Evolutionary conservation across 257 asterid genomes (phyloP), one percentile per base, ranked within the genome.

Genomic region (Solanum clarkiae): DNA sequence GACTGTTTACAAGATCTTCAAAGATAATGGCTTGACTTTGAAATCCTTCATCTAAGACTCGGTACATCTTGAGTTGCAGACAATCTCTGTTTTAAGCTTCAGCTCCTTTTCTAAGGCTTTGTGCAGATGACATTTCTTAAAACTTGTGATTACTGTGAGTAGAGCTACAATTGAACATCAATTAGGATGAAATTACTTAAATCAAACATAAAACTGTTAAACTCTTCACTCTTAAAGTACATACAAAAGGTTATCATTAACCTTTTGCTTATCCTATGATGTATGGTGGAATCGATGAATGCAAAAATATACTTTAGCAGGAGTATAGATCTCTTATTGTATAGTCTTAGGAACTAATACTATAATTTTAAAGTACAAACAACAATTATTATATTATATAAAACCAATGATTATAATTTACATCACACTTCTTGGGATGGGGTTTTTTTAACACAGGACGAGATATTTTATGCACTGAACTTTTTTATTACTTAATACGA

Each of bases 21-120:
- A n/a, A n/a, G n/a, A 88, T 86, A 62, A 80, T 88, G 90, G 90
- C 80, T 18, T 88, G 84, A 80, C 42, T 70, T 84, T 74, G 29
- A 57, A 22, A 15, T 29, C 17, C 80, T 71, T 42, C 55, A 71
- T 71, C 54, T 5, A 42, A 40, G 80, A 42, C 55, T 70, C 18
- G 80, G 80, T 70, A 42, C 3, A 10, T 71, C 32, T 20, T 71
- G 80, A 20, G 80, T 32, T 71, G 80, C 55, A 42, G 18, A 32
- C 55, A 10, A 13, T 20, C 20, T 71, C 32, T 72, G 7, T n/a
- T 45, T 72, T n/a, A 47, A n/a, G 11, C 80, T 6, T 12, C 17
- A 5, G 55, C 11, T 20, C 5, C 18, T 44, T 44, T 72, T 45
- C 17, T 45, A 4, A 20, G 44, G 57, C n/a, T 72, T 45, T 72